Evolutionary conservation across 257 asterid species (phyloP).

Genomic region (Plantago elongata): DNA sequence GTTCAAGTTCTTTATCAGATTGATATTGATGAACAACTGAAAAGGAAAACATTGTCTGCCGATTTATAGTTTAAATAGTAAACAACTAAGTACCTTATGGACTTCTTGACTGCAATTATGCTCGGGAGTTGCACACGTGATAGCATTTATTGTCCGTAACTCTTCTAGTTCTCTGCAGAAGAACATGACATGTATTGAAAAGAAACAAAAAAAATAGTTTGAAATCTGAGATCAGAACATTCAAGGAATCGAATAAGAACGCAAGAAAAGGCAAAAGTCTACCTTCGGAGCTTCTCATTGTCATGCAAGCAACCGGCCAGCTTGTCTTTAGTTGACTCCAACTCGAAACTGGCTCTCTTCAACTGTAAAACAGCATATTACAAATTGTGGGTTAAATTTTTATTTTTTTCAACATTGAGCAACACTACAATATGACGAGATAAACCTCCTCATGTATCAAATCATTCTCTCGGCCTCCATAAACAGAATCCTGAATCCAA

Average conservation of each 20-base stretch:
- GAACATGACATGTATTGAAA: slow-evolving; percentile 16
- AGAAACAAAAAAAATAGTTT: not conserved
- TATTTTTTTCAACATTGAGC: not conserved
- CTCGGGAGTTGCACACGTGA: slow-evolving; percentile 32
- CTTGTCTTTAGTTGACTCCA: slow-evolving; percentile 63
- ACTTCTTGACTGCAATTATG: slow-evolving; percentile 46
- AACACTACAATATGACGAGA: slow-evolving; percentile 19
- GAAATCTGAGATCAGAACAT: slow-evolving; percentile 8
- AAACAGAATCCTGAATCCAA: slow-evolving; percentile 41
- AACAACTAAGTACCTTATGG: slow-evolving; percentile 47
- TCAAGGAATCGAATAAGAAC: not conserved
- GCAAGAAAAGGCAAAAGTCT: slow-evolving; percentile 17
- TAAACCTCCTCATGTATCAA: slow-evolving; percentile 56
- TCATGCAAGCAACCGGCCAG: slow-evolving; percentile 54
- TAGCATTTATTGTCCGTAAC: slow-evolving; percentile 34
- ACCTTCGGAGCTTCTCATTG: slow-evolving; percentile 74
- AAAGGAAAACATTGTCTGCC: not conserved
- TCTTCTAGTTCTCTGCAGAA: slow-evolving; percentile 61
- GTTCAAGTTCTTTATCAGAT: not conserved
- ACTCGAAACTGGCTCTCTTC: slow-evolving; percentile 50
- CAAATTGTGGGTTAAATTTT: slow-evolving; percentile 12
- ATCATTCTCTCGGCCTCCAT: slow-evolving; percentile 32
- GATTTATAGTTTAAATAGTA: no score
- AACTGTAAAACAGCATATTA: slow-evolving; percentile 37
- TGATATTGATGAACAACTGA: not conserved